These are phyloP conservation scores for Hirsutella rhossiliensis DNA, from an alignment of 2,329 filamentous ascomycete genomes.

Conservation along the genomic window DNA sequence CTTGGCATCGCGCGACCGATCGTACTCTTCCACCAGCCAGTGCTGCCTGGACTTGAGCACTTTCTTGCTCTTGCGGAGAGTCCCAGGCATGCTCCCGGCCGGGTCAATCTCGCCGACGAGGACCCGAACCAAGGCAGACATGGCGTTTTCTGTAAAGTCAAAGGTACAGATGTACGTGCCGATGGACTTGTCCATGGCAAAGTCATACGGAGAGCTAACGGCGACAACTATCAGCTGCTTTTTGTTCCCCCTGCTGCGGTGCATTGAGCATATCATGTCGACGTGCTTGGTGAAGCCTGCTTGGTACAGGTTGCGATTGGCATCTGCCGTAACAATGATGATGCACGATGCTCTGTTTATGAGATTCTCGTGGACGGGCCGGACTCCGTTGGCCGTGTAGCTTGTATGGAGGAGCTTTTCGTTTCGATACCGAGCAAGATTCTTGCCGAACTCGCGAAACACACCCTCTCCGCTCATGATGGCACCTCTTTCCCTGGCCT, in stretches of 20 bases:
- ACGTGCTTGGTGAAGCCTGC: constrained; percentile 93
- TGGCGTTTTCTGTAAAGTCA: constrained; percentile 87
- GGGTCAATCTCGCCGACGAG: constrained; percentile 64
- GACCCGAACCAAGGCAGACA: constrained; percentile 72
- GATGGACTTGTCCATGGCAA: constrained; percentile 82
- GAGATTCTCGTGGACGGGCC: constrained; percentile 85
- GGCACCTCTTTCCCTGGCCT: constrained; percentile 43
- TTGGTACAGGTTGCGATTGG: constrained; percentile 88
- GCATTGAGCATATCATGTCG: constrained; percentile 85
- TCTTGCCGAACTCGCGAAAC: constrained; percentile 78
- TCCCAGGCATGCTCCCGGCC: constrained; percentile 52
- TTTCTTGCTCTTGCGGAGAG: constrained; percentile 77
- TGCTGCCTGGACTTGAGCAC: constrained; percentile 81
- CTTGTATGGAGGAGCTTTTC: constrained; percentile 87
- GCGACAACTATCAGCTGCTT: constrained; percentile 86
- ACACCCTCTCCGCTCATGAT: constrained; percentile 90
- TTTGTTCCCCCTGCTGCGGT: constrained; percentile 63
- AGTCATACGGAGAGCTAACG: constrained; percentile 93
- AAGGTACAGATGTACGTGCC: constrained; percentile 92
- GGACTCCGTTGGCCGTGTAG: constrained; percentile 85
- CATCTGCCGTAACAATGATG: constrained; percentile 85
- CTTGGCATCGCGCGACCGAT: constrained; percentile 61
- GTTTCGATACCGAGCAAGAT: constrained; percentile 73
- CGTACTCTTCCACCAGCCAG: constrained; percentile 87
- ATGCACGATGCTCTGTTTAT: constrained; percentile 82